Evolutionary conservation across 106 monocot genomes (phyloP).

Genomic region (Dendrobium nobile): DNA sequence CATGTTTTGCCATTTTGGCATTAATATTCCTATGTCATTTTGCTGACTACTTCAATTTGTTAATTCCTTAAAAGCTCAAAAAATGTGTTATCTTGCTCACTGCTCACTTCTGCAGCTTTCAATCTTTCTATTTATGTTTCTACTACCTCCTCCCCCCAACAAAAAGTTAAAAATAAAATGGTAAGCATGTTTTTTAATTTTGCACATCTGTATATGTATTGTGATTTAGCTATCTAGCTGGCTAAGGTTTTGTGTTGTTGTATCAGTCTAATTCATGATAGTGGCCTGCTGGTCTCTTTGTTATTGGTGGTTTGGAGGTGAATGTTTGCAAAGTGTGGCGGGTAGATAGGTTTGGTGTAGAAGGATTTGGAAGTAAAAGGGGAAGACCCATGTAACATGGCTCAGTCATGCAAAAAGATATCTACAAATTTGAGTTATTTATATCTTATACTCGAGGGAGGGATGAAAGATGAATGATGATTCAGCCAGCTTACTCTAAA

Average conservation of each 20-base stretch:
- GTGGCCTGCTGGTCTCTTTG: neutral
- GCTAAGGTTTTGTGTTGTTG: neutral
- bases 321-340: neutral
- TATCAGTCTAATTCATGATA: neutral
- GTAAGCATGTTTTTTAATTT: neutral
- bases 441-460: neutral
- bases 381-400: neutral
- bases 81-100: neutral
- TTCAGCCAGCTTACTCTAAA: neutral
- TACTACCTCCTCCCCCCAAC: neutral
- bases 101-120: neutral
- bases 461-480: neutral
- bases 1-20: neutral
- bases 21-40: too few species aligned
- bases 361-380: neutral
- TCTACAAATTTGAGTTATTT: neutral
- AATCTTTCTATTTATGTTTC: neutral
- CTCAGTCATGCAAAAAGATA: neutral
- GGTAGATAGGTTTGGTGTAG: neutral
- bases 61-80: neutral
- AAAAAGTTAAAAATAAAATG: too few species aligned
- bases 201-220: neutral
- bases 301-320: neutral
- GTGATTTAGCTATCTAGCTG: neutral
- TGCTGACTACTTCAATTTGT: neutral